Evolutionary conservation across 2,329 filamentous ascomycete species (phyloP).

Genomic region (Lecanosticta acicola): DNA sequence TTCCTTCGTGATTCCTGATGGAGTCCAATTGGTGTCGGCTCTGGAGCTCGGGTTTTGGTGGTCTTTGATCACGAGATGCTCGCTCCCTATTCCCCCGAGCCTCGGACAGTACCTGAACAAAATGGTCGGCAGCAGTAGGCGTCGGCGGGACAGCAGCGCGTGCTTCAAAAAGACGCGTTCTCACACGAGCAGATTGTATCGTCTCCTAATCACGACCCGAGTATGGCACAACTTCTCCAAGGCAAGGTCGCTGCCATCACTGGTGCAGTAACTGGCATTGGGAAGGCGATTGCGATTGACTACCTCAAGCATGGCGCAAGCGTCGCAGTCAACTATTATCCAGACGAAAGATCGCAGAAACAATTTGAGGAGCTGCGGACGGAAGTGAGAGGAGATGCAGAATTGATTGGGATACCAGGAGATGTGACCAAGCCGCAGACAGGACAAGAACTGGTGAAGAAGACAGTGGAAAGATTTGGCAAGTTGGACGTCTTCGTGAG

Average conservation of each 20-base stretch:
- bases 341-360: conserved; percentile 44
- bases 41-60: conserved; percentile 1
- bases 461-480: conserved; percentile 57
- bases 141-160: background rate
- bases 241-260: conserved; percentile 82
- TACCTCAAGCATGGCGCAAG: conserved; percentile 72
- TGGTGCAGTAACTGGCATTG: conserved; percentile 80
- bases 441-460: conserved; percentile 60
- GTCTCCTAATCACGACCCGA: too few species aligned
- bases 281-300: conserved; percentile 74
- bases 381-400: conserved; percentile 34
- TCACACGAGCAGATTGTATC: too few species aligned
- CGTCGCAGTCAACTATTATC: conserved; percentile 77
- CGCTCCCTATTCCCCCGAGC: conserved; percentile 10
- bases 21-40: background rate
- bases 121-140: background rate
- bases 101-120: conserved; percentile 1
- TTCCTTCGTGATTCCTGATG: too few species aligned
- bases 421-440: conserved; percentile 73
- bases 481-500: conserved; percentile 65
- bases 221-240: conserved; percentile 48
- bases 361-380: conserved; percentile 46
- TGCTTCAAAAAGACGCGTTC: conserved; percentile 6
- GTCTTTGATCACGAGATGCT: conserved; percentile 6
- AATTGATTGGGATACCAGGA: conserved; percentile 63